Evolutionary conservation across 176 grass and related monocot genomes (phyloP).

Genomic region (Saccharum spontaneum): DNA sequence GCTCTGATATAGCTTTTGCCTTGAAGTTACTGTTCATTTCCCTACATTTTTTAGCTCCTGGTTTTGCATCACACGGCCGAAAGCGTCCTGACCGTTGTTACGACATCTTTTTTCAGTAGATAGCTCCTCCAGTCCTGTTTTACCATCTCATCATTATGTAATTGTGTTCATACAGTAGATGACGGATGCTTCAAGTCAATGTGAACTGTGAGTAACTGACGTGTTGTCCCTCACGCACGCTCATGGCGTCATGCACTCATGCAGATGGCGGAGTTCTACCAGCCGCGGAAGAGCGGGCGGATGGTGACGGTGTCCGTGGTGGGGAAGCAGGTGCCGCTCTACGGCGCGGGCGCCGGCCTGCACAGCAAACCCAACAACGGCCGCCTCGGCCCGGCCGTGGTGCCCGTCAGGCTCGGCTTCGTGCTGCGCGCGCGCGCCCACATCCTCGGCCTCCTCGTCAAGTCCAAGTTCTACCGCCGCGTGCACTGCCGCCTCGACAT

Average conservation of each 20-base stretch:
- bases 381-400: slow-evolving; percentile 59
- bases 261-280: slow-evolving; percentile 97
- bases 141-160: too few relatives aligned
- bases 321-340: slow-evolving; percentile 85
- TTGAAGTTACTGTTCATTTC: neutral
- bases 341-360: slow-evolving; percentile 72
- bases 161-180: neutral
- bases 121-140: too few relatives aligned
- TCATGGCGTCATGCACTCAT: neutral
- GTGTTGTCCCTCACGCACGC: too few relatives aligned
- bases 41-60: neutral
- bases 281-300: slow-evolving; percentile 68
- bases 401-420: slow-evolving; percentile 64
- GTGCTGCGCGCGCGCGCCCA: slow-evolving; percentile 78
- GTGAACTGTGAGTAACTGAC: neutral
- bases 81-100: neutral
- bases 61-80: neutral
- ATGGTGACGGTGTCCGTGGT: slow-evolving; percentile 59
- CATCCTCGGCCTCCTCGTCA: slow-evolving; percentile 80
- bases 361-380: slow-evolving; percentile 79
- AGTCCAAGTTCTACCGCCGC: slow-evolving; percentile 95
- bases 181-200: neutral
- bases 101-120: too few relatives aligned
- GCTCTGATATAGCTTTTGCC: neutral
- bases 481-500: slow-evolving; percentile 54